Evolutionary conservation across 1,139 yeast genomes (phyloP).

Genomic region (Kurtzmaniella natalensis): DNA sequence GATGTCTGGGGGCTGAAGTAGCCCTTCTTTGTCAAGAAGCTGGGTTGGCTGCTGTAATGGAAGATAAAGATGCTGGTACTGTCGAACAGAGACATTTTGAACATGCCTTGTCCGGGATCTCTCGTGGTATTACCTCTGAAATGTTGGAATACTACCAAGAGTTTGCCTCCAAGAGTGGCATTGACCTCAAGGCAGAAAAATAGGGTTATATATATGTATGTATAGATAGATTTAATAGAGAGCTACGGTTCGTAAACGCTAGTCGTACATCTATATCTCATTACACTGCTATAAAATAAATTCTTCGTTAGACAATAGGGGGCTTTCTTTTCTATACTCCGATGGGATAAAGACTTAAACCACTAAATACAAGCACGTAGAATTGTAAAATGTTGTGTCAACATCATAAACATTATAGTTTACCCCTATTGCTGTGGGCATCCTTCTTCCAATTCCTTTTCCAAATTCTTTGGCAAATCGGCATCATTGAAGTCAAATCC

Average conservation of each 20-base stretch:
- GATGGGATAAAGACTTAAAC: too few relatives aligned
- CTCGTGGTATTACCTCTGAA: slow-evolving; percentile 76
- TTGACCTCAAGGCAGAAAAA: too few relatives aligned
- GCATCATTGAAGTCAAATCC: slow-evolving; percentile 37
- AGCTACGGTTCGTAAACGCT: too few relatives aligned
- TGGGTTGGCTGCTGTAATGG: slow-evolving; percentile 88
- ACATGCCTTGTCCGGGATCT: slow-evolving; percentile 60
- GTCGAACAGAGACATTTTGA: slow-evolving; percentile 68
- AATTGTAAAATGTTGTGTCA: too few relatives aligned
- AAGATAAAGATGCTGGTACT: slow-evolving; percentile 47
- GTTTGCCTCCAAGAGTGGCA: slow-evolving; percentile 51
- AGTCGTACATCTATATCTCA: too few relatives aligned
- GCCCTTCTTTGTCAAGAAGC: slow-evolving; percentile 92
- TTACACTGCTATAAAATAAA: slow-evolving; percentile 2
- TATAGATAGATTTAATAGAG: too few relatives aligned
- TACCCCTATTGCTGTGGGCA: slow-evolving; percentile 21
- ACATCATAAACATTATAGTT: too few relatives aligned
- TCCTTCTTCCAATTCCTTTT: slow-evolving; percentile 39
- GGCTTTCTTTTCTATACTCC: too few relatives aligned
- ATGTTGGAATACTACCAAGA: slow-evolving; percentile 73
- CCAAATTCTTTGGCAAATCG: slow-evolving; percentile 47
- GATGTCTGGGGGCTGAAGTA: slow-evolving; percentile 96
- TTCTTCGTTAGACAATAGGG: too few relatives aligned
- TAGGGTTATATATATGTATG: not conserved
- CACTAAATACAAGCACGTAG: too few relatives aligned